Percentiles rank a stretch among this genome's conserved stretches.
These are phyloP conservation scores for Coccomyxa sp. DNA, from an alignment of 139 green algal genomes.

Conservation along the genomic window DNA sequence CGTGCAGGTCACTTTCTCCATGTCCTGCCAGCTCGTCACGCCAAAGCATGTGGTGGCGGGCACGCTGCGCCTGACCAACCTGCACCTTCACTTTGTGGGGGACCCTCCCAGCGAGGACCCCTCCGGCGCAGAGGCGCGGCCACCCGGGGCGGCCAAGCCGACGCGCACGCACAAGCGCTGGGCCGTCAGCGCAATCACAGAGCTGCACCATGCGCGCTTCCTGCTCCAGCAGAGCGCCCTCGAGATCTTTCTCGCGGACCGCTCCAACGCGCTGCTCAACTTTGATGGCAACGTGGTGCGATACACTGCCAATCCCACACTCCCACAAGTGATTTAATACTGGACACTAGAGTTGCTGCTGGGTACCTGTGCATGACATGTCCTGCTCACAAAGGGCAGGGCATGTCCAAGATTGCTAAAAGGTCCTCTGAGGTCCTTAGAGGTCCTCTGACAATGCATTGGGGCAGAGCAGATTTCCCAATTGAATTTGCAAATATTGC, in stretches of 20 bases:
- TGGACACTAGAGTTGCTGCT: not conserved
- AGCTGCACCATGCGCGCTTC: slow-evolving; percentile 59
- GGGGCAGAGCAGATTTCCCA: too few relatives aligned
- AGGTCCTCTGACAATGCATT: too few relatives aligned
- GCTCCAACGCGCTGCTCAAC: slow-evolving; percentile 49
- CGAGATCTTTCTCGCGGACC: slow-evolving; percentile 59
- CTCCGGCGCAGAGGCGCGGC: not conserved
- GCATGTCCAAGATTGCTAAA: too few relatives aligned
- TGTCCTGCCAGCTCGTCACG: slow-evolving; percentile 24
- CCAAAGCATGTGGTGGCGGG: slow-evolving; percentile 34
- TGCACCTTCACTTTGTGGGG: slow-evolving; percentile 26
- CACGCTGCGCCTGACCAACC: slow-evolving; percentile 21
- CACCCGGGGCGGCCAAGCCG: not conserved
- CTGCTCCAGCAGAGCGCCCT: slow-evolving; percentile 57
- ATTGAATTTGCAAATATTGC: too few relatives aligned
- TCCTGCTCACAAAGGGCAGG: too few relatives aligned
- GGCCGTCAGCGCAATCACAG: slow-evolving; percentile 8
- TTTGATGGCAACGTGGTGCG: slow-evolving; percentile 29
- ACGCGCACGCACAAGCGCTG: slow-evolving; percentile 27
- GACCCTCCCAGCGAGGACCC: slow-evolving; percentile 3
- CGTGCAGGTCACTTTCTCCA: slow-evolving; percentile 23
- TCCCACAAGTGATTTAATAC: not conserved
- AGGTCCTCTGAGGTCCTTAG: too few relatives aligned
- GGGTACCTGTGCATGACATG: not conserved
- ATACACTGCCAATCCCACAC: not conserved